phyloP scores from a whole-genome alignment of 2,329 filamentous ascomycete species.

The Blumeriella jaapii region DNA sequence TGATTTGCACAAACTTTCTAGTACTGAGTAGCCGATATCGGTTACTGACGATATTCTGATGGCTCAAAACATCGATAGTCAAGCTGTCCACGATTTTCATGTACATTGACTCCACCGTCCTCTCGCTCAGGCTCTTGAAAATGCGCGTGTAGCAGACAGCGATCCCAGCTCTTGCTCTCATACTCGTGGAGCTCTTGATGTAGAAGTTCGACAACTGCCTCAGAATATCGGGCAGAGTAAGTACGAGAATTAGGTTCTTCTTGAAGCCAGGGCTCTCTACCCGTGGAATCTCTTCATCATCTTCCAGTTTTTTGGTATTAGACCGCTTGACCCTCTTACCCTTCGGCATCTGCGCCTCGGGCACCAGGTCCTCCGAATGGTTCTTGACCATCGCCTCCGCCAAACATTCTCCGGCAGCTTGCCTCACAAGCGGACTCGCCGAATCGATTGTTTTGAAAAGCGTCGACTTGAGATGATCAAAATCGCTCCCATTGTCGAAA shows the following conservation, averaged over 20 bases:
- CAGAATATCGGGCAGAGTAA: conserved; percentile 69
- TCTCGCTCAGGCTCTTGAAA: conserved; percentile 67
- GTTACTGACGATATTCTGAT: conserved; percentile 65
- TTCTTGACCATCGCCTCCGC: conserved; percentile 74
- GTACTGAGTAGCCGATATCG: conserved; percentile 80
- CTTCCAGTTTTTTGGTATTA: conserved; percentile 49
- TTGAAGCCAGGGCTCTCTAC: conserved; percentile 66
- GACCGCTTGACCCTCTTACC: conserved; percentile 61
- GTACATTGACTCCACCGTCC: conserved; percentile 74
- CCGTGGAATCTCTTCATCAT: conserved; percentile 56
- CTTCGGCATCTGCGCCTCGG: conserved; percentile 41
- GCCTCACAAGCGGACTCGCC: conserved; percentile 59
- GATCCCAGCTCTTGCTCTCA: conserved; percentile 70
- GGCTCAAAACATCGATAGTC: conserved; percentile 67
- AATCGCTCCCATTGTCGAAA: conserved; percentile 82
- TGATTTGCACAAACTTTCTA: conserved; percentile 70
- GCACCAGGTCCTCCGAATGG: conserved; percentile 51
- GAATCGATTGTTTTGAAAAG: conserved; percentile 84
- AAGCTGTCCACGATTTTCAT: conserved; percentile 70
- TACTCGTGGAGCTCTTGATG: conserved; percentile 64
- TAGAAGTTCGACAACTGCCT: conserved; percentile 74
- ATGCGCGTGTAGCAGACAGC: conserved; percentile 80
- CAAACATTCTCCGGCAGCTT: conserved; percentile 77
- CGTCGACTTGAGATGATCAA: conserved; percentile 73
- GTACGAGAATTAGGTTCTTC: conserved; percentile 59